phyloP scores from a whole-genome alignment of 305 asterid genomes.

The Fraxinus latifolia region DNA sequence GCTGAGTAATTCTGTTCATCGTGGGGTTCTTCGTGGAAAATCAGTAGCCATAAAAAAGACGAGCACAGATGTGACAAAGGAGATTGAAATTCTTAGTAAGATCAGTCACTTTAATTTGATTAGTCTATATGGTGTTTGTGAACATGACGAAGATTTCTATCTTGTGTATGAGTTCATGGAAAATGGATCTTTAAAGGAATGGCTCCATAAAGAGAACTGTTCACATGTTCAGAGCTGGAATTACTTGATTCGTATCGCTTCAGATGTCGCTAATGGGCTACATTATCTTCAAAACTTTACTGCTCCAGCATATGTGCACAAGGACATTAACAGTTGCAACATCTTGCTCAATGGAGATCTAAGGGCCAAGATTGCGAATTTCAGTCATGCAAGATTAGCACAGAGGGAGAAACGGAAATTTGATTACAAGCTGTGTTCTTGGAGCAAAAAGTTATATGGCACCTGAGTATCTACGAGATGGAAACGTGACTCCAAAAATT shows the following conservation, averaged over 20 bases:
- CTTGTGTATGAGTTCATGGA: constrained; percentile 62
- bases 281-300: constrained; percentile 60
- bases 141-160: constrained; percentile 32
- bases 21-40: constrained; percentile 50
- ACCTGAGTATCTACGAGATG: constrained; percentile 44
- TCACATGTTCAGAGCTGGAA: constrained; percentile 43
- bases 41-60: constrained; percentile 41
- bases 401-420: constrained; percentile 23
- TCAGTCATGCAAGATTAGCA: constrained; percentile 39
- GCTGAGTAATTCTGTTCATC: constrained; percentile 39
- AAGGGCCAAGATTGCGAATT: constrained; percentile 58
- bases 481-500: constrained; percentile 37
- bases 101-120: constrained; percentile 60
- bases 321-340: constrained; percentile 41
- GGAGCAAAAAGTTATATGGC: constrained; percentile 54
- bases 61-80: constrained; percentile 38
- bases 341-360: constrained; percentile 42
- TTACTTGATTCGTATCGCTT: constrained; percentile 41
- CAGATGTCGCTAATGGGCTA: constrained; percentile 59
- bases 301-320: constrained; percentile 54
- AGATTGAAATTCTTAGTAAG: constrained; percentile 44
- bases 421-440: constrained; percentile 15
- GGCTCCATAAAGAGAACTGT: constrained; percentile 35
- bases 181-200: constrained; percentile 50
- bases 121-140: constrained; percentile 51